phyloP scores from a whole-genome alignment of 2,329 filamentous ascomycete species.

The Epichloe sibirici region DNA sequence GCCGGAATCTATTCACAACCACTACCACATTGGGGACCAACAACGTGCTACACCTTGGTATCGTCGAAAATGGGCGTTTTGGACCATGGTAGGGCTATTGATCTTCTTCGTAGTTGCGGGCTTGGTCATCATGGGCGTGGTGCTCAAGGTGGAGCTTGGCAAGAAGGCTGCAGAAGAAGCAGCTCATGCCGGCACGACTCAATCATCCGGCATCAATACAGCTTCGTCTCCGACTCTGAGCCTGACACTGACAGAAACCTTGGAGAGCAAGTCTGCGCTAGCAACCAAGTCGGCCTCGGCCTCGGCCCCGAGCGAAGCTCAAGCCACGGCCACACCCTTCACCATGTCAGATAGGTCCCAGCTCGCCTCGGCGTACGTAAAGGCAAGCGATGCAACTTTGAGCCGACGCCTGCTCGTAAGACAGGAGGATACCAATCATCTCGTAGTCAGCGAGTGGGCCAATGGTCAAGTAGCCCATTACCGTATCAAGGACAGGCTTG shows the following conservation, averaged over 20 bases:
- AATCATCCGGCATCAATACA: not conserved
- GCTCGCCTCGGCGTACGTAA: conserved; percentile 8
- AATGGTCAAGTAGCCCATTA: conserved; percentile 3
- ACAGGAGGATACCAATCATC: conserved; percentile 12
- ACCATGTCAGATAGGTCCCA: conserved; percentile 8
- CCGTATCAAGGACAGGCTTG: conserved; percentile 7
- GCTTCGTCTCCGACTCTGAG: not conserved
- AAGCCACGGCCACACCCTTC: conserved; percentile 4
- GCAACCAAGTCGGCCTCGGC: not conserved
- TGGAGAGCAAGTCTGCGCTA: not conserved
- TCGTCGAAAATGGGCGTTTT: conserved; percentile 7
- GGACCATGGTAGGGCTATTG: conserved; percentile 2
- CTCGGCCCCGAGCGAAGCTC: not conserved
- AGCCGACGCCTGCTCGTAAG: conserved; percentile 10
- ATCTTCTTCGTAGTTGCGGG: conserved; percentile 4
- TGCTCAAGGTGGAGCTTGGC: conserved; percentile 7
- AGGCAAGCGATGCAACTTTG: not conserved
- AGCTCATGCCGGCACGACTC: not conserved
- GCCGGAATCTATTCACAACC: conserved; percentile 8
- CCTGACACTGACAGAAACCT: no score
- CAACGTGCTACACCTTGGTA: conserved; percentile 6
- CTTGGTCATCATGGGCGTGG: conserved; percentile 8
- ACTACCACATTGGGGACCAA: conserved; percentile 8
- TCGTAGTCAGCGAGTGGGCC: conserved; percentile 9
- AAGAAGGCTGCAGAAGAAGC: not conserved